A percentile compares a stretch with the other conserved stretches of the same genome.
phyloP scores from a whole-genome alignment of 768 basidiomycete species.

The Trametes maxima region DNA sequence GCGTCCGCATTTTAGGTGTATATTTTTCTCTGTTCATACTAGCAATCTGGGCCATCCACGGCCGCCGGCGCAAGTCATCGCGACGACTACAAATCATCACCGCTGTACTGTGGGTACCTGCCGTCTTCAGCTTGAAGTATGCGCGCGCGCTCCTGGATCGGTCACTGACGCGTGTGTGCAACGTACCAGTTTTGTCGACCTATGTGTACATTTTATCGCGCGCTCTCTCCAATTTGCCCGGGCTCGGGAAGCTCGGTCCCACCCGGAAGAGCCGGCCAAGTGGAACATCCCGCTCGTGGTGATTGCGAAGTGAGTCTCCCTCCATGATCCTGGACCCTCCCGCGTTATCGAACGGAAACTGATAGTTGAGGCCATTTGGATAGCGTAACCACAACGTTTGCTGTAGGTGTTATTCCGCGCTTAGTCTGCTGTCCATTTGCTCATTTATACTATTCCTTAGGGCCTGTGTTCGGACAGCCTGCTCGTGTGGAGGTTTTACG shows the following conservation, averaged over 20 bases:
- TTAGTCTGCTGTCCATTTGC: too few relatives aligned
- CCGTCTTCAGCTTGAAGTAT: not conserved
- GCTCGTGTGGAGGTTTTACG: constrained; percentile 30
- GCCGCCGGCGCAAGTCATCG: not conserved
- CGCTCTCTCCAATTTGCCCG: constrained; percentile 26
- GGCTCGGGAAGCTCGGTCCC: constrained; percentile 18
- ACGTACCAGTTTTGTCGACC: constrained; percentile 23
- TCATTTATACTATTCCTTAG: constrained; percentile 5
- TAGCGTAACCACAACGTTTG: constrained; percentile 22
- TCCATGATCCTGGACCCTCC: not conserved
- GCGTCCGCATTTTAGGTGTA: constrained; percentile 16
- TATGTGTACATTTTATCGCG: constrained; percentile 26
- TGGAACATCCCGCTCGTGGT: constrained; percentile 27
- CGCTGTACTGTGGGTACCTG: constrained; percentile 20
- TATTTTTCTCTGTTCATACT: constrained; percentile 27
- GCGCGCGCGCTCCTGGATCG: not conserved
- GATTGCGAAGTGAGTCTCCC: constrained; percentile 19
- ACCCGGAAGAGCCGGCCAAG: constrained; percentile 17
- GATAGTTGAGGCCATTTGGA: not conserved
- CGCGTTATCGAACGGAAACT: not conserved
- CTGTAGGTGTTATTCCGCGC: constrained; percentile 6
- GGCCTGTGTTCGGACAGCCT: constrained; percentile 28
- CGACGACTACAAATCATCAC: constrained; percentile 25
- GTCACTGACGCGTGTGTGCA: not conserved
- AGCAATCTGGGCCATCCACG: constrained; percentile 27